Percentiles rank a stretch among this genome's conserved stretches.
phyloP scores from a whole-genome alignment of 2,329 filamentous ascomycete genomes.

The Fusarium verrucosum region DNA sequence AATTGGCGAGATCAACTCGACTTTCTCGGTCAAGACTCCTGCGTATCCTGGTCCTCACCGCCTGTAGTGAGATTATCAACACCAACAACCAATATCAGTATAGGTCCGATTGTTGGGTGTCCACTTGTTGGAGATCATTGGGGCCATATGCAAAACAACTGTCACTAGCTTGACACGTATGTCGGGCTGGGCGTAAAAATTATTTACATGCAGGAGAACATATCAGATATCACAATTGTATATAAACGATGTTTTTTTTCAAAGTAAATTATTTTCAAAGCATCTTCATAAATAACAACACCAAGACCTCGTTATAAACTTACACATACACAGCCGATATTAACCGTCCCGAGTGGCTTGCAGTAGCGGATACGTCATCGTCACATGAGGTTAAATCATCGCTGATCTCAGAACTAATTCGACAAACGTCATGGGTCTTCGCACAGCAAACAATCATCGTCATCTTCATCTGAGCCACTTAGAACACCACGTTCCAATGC shows the following conservation, averaged over 20 bases:
- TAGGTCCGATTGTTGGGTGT: constrained; percentile 2
- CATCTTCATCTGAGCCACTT: constrained; percentile 19
- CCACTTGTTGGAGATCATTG: constrained; percentile 15
- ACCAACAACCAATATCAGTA: constrained; percentile 3
- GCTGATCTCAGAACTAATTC: background rate
- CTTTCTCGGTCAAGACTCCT: constrained; percentile 18
- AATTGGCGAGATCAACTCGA: constrained; percentile 69
- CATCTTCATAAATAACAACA: background rate
- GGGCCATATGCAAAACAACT: constrained; percentile 27
- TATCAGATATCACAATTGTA: background rate
- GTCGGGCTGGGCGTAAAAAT: constrained; percentile 5
- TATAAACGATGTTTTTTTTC: background rate
- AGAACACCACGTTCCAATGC: constrained; percentile 21
- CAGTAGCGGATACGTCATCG: constrained; percentile 21
- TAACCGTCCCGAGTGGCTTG: background rate
- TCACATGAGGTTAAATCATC: constrained; percentile 3
- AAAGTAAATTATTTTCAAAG: background rate
- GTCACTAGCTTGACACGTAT: constrained; percentile 27
- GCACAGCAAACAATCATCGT: background rate
- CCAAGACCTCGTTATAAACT: background rate
- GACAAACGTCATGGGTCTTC: constrained; percentile 29
- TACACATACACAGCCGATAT: background rate
- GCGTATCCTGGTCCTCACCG: constrained; percentile 12
- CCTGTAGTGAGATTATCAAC: constrained; percentile 9
- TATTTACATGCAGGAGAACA: background rate